These are phyloP conservation scores for Pichia scutulata DNA, from an alignment of 805 yeast species.

Conservation along the genomic window DNA sequence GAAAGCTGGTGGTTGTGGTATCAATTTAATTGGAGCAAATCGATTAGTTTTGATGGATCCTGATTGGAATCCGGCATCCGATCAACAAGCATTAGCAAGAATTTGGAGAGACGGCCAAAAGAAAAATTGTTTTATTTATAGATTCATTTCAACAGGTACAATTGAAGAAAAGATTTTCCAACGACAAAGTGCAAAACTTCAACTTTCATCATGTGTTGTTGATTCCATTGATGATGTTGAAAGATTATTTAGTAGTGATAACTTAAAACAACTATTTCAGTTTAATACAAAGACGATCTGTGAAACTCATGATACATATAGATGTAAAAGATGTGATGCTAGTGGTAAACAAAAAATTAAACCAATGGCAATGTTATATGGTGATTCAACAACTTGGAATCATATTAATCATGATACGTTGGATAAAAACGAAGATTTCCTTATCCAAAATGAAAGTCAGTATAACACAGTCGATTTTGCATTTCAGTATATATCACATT, in stretches of 20 bases:
- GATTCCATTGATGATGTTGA: slow-evolving; percentile 96
- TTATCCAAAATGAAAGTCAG: slow-evolving; percentile 66
- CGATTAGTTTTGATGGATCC: slow-evolving; percentile 79
- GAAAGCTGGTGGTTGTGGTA: slow-evolving; percentile 99
- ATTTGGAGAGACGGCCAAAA: slow-evolving; percentile 99
- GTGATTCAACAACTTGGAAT: slow-evolving; percentile 97
- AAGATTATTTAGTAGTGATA: slow-evolving; percentile 78
- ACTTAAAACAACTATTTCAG: slow-evolving; percentile 65
- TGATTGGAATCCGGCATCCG: slow-evolving; percentile 99
- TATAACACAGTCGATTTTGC: slow-evolving; percentile 72
- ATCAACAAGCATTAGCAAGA: slow-evolving; percentile 94
- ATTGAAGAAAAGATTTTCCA: slow-evolving; percentile 96
- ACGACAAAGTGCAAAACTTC: slow-evolving; percentile 89
- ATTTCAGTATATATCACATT: slow-evolving; percentile 89
- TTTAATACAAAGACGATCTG: slow-evolving; percentile 61
- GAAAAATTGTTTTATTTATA: slow-evolving; percentile 90
- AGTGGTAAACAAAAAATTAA: slow-evolving; percentile 52
- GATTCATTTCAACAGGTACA: slow-evolving; percentile 90
- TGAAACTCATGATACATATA: slow-evolving; percentile 89
- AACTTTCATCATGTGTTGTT: slow-evolving; percentile 90
- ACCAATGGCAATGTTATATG: slow-evolving; percentile 87
- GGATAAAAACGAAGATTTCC: slow-evolving; percentile 61
- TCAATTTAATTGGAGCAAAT: slow-evolving; percentile 93
- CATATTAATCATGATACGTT: slow-evolving; percentile 66
- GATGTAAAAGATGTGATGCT: slow-evolving; percentile 68